Base-by-base conservation (phyloP, 371 early-diverging fungal species). In the Mortierella sp. region DNA sequence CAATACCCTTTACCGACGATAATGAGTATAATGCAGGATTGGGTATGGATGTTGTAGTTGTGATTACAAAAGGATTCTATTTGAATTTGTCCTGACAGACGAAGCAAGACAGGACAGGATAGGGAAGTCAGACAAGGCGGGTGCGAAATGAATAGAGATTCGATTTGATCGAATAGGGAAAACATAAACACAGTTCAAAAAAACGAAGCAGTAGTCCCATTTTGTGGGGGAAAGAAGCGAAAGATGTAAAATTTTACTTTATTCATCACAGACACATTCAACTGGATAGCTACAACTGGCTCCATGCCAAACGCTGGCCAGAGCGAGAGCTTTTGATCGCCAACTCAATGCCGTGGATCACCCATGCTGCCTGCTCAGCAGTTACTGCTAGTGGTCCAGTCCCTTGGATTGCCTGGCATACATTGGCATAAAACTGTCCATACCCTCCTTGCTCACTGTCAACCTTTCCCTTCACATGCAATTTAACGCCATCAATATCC, bases 321-420 rank as follows among this genome's bases (percentile, higher is more conserved):
- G 70, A 40, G 8, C 26, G 24, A 2, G 81, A 80, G 80, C 93
- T 93, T 81, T 91, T 78, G 70, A 88, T 87, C 32, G 93, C 93
- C 45, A 92, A 85, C 85, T 94, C 92, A 70, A 94, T 92, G 26
- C 92, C 72, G 28, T 89, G 87, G 62, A 94, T 91, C 63, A 92
- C 91, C 67, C 90, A 86, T 10, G 87, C 88, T 32, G 92, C 93
- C 64, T 93, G 88, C 66, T 92, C 87, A 26, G 93, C 90, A 39
- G 87, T 89, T n/a, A 94, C 93, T 22, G 73, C 83, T 39, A 94
- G 83, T 6, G 73, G 72, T 1, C 55, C 84, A 16, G 67, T 77
- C 28, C 90, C 90, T 18, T 85, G 81, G 18, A 93, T 91, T 2
- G 93, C 87, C 37, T 89, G 86, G 0, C 84, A 88, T 3, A 94